Evolutionary conservation across 805 yeast genomes (phyloP).

Genomic region (Candida ortonii): DNA sequence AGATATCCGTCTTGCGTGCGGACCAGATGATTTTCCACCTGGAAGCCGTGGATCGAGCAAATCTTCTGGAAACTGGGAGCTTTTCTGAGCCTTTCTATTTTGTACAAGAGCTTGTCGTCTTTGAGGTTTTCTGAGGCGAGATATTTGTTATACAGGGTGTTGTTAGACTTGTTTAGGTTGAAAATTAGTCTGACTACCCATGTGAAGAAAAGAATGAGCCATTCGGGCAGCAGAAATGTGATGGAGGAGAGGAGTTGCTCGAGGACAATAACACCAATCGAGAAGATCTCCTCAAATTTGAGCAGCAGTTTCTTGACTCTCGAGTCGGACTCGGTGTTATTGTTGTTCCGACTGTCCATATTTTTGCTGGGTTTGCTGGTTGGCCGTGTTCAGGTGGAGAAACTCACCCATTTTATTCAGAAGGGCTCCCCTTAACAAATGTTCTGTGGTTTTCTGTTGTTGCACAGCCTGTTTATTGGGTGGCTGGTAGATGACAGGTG

Average conservation of each 20-base stretch:
- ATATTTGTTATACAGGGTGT: conserved; percentile 24
- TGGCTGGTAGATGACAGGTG: no score
- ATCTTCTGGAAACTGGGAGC: conserved; percentile 61
- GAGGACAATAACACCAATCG: conserved; percentile 25
- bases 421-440: no score
- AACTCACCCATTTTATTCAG: no score
- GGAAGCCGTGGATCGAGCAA: conserved; percentile 65
- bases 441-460: no score
- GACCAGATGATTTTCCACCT: conserved; percentile 73
- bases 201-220: conserved; percentile 25
- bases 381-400: no score
- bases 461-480: no score
- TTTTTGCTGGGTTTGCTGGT: no score
- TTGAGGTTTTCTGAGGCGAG: conserved; percentile 12
- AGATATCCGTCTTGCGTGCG: conserved; percentile 74
- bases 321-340: no score
- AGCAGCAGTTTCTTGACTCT: conserved; percentile 5
- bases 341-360: no score
- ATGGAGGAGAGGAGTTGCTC: conserved; percentile 28
- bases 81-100: conserved; percentile 38
- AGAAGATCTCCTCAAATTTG: conserved; percentile 19
- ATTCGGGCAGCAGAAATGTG: conserved; percentile 26
- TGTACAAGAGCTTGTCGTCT: conserved; percentile 17
- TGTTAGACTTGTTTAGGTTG: conserved; percentile 19
- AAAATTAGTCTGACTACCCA: conserved; percentile 20